A percentile compares a stretch with the other conserved stretches of the same genome.
Conservation (phyloP, 1,139 yeast genomes). For the Suhomyces choctaworum region DNA sequence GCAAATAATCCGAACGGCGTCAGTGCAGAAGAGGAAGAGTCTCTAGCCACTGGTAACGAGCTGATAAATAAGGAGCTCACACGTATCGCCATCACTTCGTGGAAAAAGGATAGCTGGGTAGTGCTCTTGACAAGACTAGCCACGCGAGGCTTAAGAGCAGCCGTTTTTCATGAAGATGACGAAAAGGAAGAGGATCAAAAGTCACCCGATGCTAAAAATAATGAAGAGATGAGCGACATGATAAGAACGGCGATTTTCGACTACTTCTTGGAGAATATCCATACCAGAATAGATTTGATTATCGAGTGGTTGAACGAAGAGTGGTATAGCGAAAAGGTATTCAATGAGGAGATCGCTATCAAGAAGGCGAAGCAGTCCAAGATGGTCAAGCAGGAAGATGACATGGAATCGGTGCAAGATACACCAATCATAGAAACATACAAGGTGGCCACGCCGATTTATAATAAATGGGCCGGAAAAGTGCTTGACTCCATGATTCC, state of each 20-base stretch:
- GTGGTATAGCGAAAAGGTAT: slow-evolving; percentile 75
- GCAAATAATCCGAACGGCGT: slow-evolving; percentile 27
- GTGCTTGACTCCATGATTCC: slow-evolving; percentile 82
- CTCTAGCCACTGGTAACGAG: slow-evolving; percentile 20
- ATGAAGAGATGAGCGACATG: slow-evolving; percentile 52
- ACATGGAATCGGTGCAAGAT: slow-evolving; percentile 13
- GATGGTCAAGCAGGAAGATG: slow-evolving; percentile 18
- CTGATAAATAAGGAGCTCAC: slow-evolving; percentile 40
- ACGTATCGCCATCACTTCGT: slow-evolving; percentile 56
- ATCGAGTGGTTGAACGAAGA: slow-evolving; percentile 96
- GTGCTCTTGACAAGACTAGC: slow-evolving; percentile 73
- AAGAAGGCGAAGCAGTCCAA: slow-evolving; percentile 18
- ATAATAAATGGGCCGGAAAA: slow-evolving; percentile 67
- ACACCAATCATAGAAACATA: slow-evolving; percentile 11
- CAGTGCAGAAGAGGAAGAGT: slow-evolving; percentile 20
- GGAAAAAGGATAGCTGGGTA: slow-evolving; percentile 79
- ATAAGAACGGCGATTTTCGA: slow-evolving; percentile 71
- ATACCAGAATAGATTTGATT: slow-evolving; percentile 70
- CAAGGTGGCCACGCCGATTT: slow-evolving; percentile 44
- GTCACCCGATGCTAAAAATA: slow-evolving; percentile 19
- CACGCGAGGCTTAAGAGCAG: slow-evolving; percentile 66
- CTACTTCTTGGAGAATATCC: slow-evolving; percentile 73
- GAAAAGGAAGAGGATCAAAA: slow-evolving; percentile 4
- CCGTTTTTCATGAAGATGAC: slow-evolving; percentile 20
- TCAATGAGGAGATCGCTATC: slow-evolving; percentile 29